Evolutionary conservation across 2,329 filamentous ascomycete genomes (phyloP).

Genomic region (Phialophora tarda): DNA sequence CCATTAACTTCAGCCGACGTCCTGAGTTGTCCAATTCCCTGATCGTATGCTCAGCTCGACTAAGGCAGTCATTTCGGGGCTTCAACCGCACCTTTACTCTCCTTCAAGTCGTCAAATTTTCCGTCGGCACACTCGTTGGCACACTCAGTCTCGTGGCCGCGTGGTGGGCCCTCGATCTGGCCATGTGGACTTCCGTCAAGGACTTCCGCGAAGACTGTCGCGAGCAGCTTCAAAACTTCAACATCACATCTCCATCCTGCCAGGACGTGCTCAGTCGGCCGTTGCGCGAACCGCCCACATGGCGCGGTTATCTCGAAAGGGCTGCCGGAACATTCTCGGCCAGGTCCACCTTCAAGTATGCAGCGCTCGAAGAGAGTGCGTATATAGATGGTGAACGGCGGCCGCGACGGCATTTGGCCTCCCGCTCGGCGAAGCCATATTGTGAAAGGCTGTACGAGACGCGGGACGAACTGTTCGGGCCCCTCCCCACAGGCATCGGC

Average conservation of each 20-base stretch:
- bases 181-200: conserved; percentile 12
- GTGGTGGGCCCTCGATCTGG: conserved; percentile 10
- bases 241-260: neutral
- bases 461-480: neutral
- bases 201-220: conserved; percentile 12
- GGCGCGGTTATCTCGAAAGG: conserved; percentile 6
- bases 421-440: neutral
- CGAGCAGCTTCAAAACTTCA: conserved; percentile 9
- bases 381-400: neutral
- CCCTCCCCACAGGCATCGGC: neutral
- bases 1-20: neutral
- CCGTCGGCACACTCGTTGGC: conserved; percentile 3
- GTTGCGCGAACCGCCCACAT: neutral
- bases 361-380: too few relatives aligned
- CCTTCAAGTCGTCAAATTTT: neutral
- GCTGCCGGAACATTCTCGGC: neutral
- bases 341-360: neutral
- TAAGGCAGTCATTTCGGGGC: neutral
- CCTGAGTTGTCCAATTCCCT: neutral
- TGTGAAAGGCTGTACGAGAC: neutral
- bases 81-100: neutral
- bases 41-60: neutral
- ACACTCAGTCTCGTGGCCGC: neutral
- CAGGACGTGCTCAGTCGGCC: neutral
- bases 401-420: neutral